A percentile compares a stretch with the other conserved stretches of the same genome.
Evolutionary conservation across 192 early-diverging fungal species (phyloP).

Genomic region (Rhizoclosmatium globosum): DNA sequence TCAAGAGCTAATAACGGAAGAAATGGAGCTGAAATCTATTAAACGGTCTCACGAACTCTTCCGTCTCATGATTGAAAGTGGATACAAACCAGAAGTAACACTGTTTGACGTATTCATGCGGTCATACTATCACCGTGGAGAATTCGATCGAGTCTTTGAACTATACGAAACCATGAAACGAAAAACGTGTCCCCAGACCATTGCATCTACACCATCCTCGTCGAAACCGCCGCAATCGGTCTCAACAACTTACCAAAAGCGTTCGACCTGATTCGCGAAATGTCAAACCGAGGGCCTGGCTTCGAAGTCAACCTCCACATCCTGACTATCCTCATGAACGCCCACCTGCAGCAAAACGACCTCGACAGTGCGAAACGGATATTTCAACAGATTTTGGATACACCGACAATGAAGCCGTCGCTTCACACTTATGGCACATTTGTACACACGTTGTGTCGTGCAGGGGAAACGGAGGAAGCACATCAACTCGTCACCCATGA

Average conservation of each 20-base stretch:
- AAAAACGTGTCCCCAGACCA: background rate
- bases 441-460: constrained; percentile 9
- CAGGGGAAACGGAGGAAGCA: constrained; percentile 16
- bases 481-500: constrained; percentile 10
- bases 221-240: constrained; percentile 23
- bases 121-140: constrained; percentile 7
- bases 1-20: background rate
- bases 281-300: background rate
- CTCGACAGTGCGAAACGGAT: constrained; percentile 4
- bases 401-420: background rate
- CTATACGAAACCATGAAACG: constrained; percentile 10
- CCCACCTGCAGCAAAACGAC: background rate
- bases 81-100: background rate
- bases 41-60: background rate
- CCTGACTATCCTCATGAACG: constrained; percentile 27
- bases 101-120: constrained; percentile 26
- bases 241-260: background rate
- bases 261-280: background rate
- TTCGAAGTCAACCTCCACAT: constrained; percentile 15
- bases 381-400: constrained; percentile 1
- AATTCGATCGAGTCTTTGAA: constrained; percentile 1
- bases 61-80: background rate
- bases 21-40: background rate
- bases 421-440: constrained; percentile 17
- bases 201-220: constrained; percentile 5